A percentile compares a stretch with the other conserved stretches of the same genome.
Evolutionary conservation across 495 filamentous ascomycete genomes (phyloP).

Genomic region (Tuber aestivum): DNA sequence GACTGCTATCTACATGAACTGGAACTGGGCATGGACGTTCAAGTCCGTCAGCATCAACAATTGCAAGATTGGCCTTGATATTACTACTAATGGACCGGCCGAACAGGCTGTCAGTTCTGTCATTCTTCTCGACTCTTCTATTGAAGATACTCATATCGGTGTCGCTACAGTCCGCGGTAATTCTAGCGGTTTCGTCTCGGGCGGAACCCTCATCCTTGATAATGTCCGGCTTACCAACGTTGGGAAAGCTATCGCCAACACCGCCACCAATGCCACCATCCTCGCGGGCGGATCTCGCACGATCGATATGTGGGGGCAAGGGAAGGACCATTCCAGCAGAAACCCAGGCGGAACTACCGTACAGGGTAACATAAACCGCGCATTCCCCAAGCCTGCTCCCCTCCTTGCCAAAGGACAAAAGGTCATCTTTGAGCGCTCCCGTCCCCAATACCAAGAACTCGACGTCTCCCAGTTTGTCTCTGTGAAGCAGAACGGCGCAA

Average conservation of each 20-base stretch:
- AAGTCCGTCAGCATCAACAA: constrained; percentile 76
- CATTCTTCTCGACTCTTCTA: constrained; percentile 69
- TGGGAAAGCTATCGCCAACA: constrained; percentile 50
- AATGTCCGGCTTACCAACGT: constrained; percentile 69
- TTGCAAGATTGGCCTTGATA: constrained; percentile 73
- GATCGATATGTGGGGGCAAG: constrained; percentile 68
- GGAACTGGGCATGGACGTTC: constrained; percentile 89
- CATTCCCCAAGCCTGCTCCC: constrained; percentile 52
- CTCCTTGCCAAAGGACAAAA: constrained; percentile 49
- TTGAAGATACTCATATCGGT: constrained; percentile 67
- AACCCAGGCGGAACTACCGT: constrained; percentile 47
- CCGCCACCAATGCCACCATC: constrained; percentile 57
- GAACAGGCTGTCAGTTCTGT: constrained; percentile 73
- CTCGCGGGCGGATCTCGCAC: constrained; percentile 61
- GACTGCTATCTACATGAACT: constrained; percentile 75
- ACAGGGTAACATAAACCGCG: constrained; percentile 50
- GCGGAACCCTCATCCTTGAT: constrained; percentile 73
- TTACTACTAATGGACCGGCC: constrained; percentile 57
- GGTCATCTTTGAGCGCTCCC: constrained; percentile 58
- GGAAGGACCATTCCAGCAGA: constrained; percentile 56
- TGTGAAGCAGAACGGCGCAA: constrained; percentile 69
- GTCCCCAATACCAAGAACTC: constrained; percentile 66
- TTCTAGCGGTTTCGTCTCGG: constrained; percentile 49
- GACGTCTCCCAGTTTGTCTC: constrained; percentile 60
- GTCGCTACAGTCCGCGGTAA: constrained; percentile 53